Percentiles rank a stretch among this genome's conserved stretches.
Conservation (phyloP, 441 rosid genomes). For the Pelargonium australe region DNA sequence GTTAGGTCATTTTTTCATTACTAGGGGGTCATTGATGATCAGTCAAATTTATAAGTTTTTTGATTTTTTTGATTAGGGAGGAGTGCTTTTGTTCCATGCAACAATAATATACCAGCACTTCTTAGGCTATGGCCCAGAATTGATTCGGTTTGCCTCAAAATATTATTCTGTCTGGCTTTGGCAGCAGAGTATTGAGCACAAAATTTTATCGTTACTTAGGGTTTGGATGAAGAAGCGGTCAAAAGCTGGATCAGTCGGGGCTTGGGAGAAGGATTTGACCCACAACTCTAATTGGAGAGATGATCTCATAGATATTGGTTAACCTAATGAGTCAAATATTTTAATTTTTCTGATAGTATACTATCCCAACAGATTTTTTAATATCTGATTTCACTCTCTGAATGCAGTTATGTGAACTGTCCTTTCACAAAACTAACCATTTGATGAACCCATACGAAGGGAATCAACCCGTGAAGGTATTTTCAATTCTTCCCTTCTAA, state of each 20-base stretch:
- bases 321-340: background rate
- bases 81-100: background rate
- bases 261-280: background rate
- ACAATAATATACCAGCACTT: background rate
- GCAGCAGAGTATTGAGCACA: background rate
- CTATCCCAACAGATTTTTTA: conserved; percentile 4
- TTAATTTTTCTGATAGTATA: background rate
- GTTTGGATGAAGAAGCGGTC: background rate
- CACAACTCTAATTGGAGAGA: background rate
- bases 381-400: conserved; percentile 27
- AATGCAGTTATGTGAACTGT: conserved; percentile 81
- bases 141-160: background rate
- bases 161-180: background rate
- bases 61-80: background rate
- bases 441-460: conserved; percentile 94
- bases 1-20: background rate
- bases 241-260: background rate
- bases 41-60: background rate
- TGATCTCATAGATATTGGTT: background rate
- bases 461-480: conserved; percentile 97
- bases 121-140: background rate
- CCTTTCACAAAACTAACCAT: conserved; percentile 92
- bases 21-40: background rate
- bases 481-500: too few species aligned
- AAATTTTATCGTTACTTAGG: background rate